Evolutionary conservation across 495 filamentous ascomycete species (phyloP).

Genomic region (Trichocladium antarcticum): DNA sequence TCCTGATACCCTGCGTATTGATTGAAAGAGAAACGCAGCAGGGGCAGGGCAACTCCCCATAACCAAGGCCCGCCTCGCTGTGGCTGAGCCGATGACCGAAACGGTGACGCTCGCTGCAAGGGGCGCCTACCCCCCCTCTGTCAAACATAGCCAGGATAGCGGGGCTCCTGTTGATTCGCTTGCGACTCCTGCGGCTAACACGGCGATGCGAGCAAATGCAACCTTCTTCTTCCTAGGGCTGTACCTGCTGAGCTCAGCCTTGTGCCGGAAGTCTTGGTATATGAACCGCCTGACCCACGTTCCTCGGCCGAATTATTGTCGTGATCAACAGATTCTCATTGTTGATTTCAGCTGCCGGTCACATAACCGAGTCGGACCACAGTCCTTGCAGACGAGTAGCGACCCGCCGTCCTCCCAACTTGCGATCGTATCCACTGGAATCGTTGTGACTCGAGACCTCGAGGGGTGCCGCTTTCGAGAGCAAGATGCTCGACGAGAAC

Average conservation of each 20-base stretch:
- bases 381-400: background rate
- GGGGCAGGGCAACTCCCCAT: too few species aligned
- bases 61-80: background rate
- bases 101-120: background rate
- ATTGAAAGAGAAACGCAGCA: too few species aligned
- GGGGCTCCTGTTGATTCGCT: too few species aligned
- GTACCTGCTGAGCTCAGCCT: conserved; percentile 1
- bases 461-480: background rate
- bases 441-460: background rate
- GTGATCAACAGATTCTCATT: background rate
- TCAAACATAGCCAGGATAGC: too few species aligned
- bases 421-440: too few species aligned
- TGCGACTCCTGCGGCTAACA: too few species aligned
- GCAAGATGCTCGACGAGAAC: conserved; percentile 84
- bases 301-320: background rate
- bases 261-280: background rate
- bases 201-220: background rate
- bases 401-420: background rate
- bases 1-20: too few species aligned
- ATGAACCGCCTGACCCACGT: conserved; percentile 1
- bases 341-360: background rate
- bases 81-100: background rate
- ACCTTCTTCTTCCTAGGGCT: background rate
- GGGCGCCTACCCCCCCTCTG: background rate
- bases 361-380: background rate